Percentiles rank a stretch among this genome's conserved stretches.
Evolutionary conservation across 768 basidiomycete genomes (phyloP).

Genomic region (Amanita inopinata): DNA sequence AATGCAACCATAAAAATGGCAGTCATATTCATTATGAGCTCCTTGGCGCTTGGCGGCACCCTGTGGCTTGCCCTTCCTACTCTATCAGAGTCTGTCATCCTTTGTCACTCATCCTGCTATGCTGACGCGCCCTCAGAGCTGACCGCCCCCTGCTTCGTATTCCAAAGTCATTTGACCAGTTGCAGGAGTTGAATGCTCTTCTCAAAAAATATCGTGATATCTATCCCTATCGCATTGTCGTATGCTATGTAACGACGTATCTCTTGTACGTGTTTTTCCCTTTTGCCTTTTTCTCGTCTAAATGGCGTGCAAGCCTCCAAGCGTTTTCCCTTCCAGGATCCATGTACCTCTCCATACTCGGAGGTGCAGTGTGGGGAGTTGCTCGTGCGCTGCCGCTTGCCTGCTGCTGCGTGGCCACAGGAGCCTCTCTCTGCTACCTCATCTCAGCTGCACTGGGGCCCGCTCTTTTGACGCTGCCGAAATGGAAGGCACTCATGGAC

Average conservation of each 20-base stretch:
- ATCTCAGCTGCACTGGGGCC: constrained; percentile 90
- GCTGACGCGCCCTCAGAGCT: constrained; percentile 32
- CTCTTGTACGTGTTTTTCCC: constrained; percentile 62
- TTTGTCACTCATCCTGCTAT: constrained; percentile 1
- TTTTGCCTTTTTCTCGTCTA: not conserved
- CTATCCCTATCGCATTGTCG: constrained; percentile 74
- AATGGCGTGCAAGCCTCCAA: constrained; percentile 55
- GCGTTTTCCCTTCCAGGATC: constrained; percentile 95
- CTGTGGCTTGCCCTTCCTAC: constrained; percentile 79
- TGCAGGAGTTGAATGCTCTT: constrained; percentile 76
- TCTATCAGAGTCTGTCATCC: constrained; percentile 56
- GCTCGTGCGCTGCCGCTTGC: constrained; percentile 79
- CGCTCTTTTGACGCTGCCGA: constrained; percentile 78
- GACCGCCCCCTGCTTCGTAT: constrained; percentile 73
- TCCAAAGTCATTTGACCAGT: constrained; percentile 80
- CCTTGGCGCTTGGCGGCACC: constrained; percentile 59
- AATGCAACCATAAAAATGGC: constrained; percentile 81
- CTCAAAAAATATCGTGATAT: constrained; percentile 89
- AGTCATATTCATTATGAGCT: constrained; percentile 61
- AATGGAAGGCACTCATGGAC: constrained; percentile 76
- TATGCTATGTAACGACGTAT: constrained; percentile 85
- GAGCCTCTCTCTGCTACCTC: constrained; percentile 86
- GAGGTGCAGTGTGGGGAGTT: constrained; percentile 93
- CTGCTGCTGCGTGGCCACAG: constrained; percentile 85
- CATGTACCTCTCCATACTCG: constrained; percentile 96